Evolutionary conservation across 306 rosid genomes (phyloP), one percentile per base, ranked within the genome.

Genomic region (Lagenaria siceraria): DNA sequence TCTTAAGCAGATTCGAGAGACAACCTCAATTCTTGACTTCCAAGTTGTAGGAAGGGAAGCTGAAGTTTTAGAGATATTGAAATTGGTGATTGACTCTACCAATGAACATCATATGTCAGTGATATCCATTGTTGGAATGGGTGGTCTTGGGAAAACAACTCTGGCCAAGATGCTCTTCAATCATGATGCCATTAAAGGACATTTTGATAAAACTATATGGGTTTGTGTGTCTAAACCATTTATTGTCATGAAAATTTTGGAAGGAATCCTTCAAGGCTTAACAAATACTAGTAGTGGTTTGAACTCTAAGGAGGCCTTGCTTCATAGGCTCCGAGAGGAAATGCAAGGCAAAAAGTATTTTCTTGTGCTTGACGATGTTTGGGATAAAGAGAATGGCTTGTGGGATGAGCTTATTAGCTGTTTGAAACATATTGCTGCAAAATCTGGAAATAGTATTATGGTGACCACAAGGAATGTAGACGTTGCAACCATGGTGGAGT

Each of bases 281-380:
- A 69, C 7, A 5, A n/a, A 17, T 3, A 19, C 0, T 5, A 8
- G 0, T 6, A 14, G 2, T 27, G 46, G 46, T 2, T n/a, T 10
- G 4, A 35, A 36, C 54, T 21, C 19, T 2, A 27, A 8, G n/a
- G 60, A 71, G 15, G 75, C 42, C 12, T 36, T 72, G 10, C 72
- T 66, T 31, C 12, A 8, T 24, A 5, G 8, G 12, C 68, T 78
- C 0, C 55, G 53, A 22, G 33, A 29, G 22, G 13, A 51, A 42
- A 35, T 78, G 73, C 31, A 61, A 1, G 69, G 15, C 0, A 62
- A 72, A 21, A 82, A 52, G 12, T 82, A 60, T 21, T 46, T 77
- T 29, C 75, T 72, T 10, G 69, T 82, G 22, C 70, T 78, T 0
- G 84, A 82, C 19, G 84, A 82, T 82, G 76, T 78, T 10, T 82